Percentiles rank a stretch among this genome's conserved stretches.
Conservation (phyloP, 176 grass and related monocot genomes). For the Oryza coarctata region DNA sequence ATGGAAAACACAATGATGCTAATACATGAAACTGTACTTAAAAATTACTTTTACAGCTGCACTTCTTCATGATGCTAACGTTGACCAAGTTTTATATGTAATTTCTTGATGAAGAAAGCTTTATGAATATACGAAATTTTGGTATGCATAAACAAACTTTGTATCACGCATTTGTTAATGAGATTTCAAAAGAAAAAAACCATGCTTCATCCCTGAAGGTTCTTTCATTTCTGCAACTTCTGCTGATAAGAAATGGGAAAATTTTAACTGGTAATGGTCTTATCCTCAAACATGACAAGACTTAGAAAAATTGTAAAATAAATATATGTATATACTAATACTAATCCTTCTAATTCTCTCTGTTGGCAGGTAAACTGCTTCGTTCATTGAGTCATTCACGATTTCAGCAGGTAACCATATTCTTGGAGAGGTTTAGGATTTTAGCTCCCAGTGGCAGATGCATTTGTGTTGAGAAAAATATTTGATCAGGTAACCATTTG, state of each 20-base stretch:
- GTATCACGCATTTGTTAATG: not conserved
- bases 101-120: not conserved
- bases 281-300: not conserved
- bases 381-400: not conserved
- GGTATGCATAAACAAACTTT: not conserved
- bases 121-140: not conserved
- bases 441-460: not conserved
- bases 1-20: not conserved
- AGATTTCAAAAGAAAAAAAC: not conserved
- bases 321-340: not conserved
- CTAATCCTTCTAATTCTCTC: slow-evolving; percentile 5
- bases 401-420: slow-evolving; percentile 8
- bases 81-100: not conserved
- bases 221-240: not conserved
- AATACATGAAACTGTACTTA: not conserved
- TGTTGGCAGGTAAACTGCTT: not conserved
- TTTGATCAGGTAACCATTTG: slow-evolving; percentile 33
- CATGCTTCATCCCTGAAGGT: not conserved
- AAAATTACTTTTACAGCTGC: not conserved
- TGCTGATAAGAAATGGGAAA: not conserved
- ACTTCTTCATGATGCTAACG: not conserved
- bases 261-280: not conserved
- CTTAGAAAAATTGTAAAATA: slow-evolving; percentile 1
- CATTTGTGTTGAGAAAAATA: slow-evolving; percentile 4
- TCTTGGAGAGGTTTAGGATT: not conserved